phyloP scores from a whole-genome alignment of 1,284 basidiomycete species.

The Afroboletus lepidellus region DNA sequence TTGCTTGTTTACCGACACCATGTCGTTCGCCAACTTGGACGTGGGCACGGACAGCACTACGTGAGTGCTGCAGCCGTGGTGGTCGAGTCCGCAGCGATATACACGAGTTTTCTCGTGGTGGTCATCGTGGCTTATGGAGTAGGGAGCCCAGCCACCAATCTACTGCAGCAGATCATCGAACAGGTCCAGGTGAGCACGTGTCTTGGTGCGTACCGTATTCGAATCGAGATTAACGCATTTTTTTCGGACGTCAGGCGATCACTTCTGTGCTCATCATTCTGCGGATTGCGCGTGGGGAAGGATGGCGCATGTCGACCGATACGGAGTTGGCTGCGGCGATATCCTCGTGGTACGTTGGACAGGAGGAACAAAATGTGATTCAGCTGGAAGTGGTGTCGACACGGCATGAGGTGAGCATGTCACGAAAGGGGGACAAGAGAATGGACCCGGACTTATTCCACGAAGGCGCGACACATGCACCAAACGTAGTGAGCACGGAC shows the following conservation, averaged over 20 bases:
- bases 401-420: neutral
- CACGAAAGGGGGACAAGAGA: neutral
- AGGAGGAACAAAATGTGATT: neutral
- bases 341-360: neutral
- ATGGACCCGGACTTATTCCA: too few relatives aligned
- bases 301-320: neutral
- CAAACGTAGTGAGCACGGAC: too few relatives aligned
- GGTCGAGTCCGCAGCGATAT: conserved; percentile 17
- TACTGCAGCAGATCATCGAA: conserved; percentile 5
- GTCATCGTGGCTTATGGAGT: conserved; percentile 6
- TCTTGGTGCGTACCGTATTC: neutral
- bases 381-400: neutral
- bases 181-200: conserved; percentile 13
- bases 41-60: conserved; percentile 8
- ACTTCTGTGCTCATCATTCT: conserved; percentile 16
- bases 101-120: conserved; percentile 8
- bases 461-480: neutral
- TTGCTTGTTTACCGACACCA: conserved; percentile 9
- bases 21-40: conserved; percentile 8
- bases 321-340: neutral
- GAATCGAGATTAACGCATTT: neutral
- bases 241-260: conserved; percentile 4
- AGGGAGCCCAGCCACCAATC: conserved; percentile 4
- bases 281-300: conserved; percentile 16
- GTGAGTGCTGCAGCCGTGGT: conserved; percentile 3